Evolutionary conservation across 192 early-diverging fungal genomes (phyloP).

Genomic region (Coemansia sp.): DNA sequence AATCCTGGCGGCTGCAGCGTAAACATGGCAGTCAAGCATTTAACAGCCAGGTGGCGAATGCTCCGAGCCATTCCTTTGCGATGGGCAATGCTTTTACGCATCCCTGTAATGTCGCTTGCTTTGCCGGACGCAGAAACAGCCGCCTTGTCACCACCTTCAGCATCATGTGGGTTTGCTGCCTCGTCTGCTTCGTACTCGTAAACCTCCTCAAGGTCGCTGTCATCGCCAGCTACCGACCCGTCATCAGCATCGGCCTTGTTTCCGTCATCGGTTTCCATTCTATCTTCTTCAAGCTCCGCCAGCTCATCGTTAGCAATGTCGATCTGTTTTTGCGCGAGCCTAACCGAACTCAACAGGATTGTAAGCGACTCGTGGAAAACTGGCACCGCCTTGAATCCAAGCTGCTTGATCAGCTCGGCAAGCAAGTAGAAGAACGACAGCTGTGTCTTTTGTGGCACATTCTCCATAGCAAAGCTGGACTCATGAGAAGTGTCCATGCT

Average conservation of each 20-base stretch:
- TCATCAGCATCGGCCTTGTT: neutral
- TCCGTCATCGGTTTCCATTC: conserved; percentile 7
- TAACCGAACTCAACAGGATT: conserved; percentile 72
- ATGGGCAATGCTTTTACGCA: conserved; percentile 19
- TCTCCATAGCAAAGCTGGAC: conserved; percentile 17
- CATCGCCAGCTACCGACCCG: neutral
- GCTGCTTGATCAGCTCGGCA: conserved; percentile 80
- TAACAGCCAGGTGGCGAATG: conserved; percentile 69
- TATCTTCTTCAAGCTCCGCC: conserved; percentile 23
- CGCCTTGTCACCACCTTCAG: neutral
- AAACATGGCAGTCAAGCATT: conserved; percentile 77
- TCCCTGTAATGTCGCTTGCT: neutral
- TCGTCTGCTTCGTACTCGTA: conserved; percentile 7
- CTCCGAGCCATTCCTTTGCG: conserved; percentile 27
- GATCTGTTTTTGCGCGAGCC: conserved; percentile 62
- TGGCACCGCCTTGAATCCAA: conserved; percentile 70
- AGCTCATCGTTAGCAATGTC: conserved; percentile 45
- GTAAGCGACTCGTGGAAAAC: conserved; percentile 71
- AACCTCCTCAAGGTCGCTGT: neutral
- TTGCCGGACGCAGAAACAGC: neutral
- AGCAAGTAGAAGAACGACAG: conserved; percentile 77
- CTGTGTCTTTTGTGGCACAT: conserved; percentile 58
- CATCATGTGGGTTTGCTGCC: neutral
- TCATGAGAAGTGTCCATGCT: conserved; percentile 1
- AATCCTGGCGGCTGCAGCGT: conserved; percentile 58